Evolutionary conservation across 176 grass and related monocot genomes (phyloP).

Genomic region (Elymus sibiricus): DNA sequence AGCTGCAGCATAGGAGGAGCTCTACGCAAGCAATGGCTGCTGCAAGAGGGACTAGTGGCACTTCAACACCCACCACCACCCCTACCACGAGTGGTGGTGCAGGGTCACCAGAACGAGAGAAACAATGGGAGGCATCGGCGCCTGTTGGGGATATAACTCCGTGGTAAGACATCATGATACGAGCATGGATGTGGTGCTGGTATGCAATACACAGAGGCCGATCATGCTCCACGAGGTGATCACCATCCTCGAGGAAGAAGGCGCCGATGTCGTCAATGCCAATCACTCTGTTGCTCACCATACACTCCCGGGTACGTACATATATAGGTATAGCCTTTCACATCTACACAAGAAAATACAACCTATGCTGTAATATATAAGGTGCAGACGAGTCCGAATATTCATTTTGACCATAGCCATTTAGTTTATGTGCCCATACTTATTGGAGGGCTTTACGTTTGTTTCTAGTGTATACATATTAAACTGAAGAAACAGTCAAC

Average conservation of each 20-base stretch:
- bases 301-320: constrained; percentile 55
- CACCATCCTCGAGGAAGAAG: constrained; percentile 67
- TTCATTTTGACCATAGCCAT: too few species aligned
- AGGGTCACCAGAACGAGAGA: background rate
- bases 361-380: background rate
- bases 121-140: background rate
- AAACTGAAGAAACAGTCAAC: too few species aligned
- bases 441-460: background rate
- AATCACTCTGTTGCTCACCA: constrained; percentile 35
- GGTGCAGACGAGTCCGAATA: too few species aligned
- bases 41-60: background rate
- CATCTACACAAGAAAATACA: background rate
- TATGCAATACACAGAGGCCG: constrained; percentile 14
- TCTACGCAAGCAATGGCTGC: background rate
- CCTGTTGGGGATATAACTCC: constrained; percentile 48
- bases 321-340: background rate
- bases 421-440: too few species aligned
- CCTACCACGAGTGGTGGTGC: background rate
- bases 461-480: background rate
- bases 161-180: constrained; percentile 19
- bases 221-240: constrained; percentile 54
- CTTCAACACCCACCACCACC: background rate
- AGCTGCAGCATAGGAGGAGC: constrained; percentile 29
- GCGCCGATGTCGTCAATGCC: constrained; percentile 39
- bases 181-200: constrained; percentile 47